phyloP scores from a whole-genome alignment of 2,329 filamentous ascomycete species.

The Massarina eburnea region DNA sequence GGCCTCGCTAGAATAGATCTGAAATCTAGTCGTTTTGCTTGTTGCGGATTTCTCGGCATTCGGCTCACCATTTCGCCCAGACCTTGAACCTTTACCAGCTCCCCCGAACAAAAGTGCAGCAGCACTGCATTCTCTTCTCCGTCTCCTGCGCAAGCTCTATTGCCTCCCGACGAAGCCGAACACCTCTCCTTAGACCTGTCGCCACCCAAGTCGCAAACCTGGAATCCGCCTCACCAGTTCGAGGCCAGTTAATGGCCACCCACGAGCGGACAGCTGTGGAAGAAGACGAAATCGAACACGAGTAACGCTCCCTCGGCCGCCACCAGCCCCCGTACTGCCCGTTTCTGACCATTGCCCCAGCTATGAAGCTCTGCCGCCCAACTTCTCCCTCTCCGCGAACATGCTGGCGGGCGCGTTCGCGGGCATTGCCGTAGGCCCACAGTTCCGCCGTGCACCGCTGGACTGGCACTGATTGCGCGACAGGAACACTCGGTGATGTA shows the following conservation, averaged over 20 bases:
- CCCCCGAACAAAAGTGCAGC: conserved; percentile 31
- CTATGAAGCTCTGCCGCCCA: conserved; percentile 92
- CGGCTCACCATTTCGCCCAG: conserved; percentile 20
- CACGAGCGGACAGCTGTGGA: conserved; percentile 42
- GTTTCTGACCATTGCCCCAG: conserved; percentile 45
- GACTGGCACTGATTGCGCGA: conserved; percentile 25
- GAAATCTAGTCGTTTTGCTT: neutral
- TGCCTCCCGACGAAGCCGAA: conserved; percentile 8
- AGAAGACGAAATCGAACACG: conserved; percentile 45
- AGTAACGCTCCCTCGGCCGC: conserved; percentile 33
- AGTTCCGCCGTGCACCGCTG: conserved; percentile 9
- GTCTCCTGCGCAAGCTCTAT: conserved; percentile 11
- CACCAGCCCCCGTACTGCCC: conserved; percentile 1
- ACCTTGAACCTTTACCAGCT: conserved; percentile 5
- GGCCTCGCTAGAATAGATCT: conserved; percentile 3
- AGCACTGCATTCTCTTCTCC: conserved; percentile 3
- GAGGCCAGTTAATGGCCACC: conserved; percentile 45
- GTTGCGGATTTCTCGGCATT: conserved; percentile 20
- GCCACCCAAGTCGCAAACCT: conserved; percentile 31
- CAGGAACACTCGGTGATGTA: conserved; percentile 99
- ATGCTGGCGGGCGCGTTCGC: conserved; percentile 97
- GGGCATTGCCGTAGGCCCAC: conserved; percentile 77
- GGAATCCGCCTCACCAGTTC: conserved; percentile 37
- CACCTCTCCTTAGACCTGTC: conserved; percentile 4
- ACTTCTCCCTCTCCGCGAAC: conserved; percentile 91